Percentiles rank a stretch among this genome's conserved stretches.
Conservation (phyloP, 352 stramenopile genomes). For the Blastocystis sp. region DNA sequence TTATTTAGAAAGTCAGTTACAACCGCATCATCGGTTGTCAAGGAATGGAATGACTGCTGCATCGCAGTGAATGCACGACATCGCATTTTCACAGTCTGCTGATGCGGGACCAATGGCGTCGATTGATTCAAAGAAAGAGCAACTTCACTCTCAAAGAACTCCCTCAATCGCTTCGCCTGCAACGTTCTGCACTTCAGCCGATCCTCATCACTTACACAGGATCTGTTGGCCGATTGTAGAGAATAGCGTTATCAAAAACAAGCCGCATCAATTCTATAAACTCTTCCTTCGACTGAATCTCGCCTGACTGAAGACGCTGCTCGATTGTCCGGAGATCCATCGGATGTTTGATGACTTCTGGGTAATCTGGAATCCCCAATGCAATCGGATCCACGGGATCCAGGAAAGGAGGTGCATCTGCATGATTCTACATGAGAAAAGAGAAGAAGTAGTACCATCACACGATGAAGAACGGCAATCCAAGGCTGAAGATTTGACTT, state of each 20-base stretch:
- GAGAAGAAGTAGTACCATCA: neutral
- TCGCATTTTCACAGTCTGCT: neutral
- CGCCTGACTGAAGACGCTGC: constrained; percentile 68
- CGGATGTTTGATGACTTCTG: constrained; percentile 46
- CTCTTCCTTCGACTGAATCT: constrained; percentile 75
- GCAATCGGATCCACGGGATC: constrained; percentile 49
- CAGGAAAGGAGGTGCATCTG: constrained; percentile 62
- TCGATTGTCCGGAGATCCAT: constrained; percentile 76
- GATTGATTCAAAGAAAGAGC: neutral
- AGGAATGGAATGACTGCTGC: neutral
- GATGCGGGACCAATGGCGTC: neutral
- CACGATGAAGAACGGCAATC: neutral
- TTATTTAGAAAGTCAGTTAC: neutral
- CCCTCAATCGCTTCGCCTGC: neutral
- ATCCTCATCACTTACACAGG: constrained; percentile 68
- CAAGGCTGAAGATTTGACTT: neutral
- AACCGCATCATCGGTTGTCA: neutral
- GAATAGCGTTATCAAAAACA: constrained; percentile 93
- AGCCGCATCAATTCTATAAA: constrained; percentile 86
- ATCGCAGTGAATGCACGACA: neutral
- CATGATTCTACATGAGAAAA: neutral
- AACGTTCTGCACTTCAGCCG: neutral
- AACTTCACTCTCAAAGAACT: neutral
- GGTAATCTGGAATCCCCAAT: constrained; percentile 60
- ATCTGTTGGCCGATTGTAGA: constrained; percentile 78